Evolutionary conservation across 1,139 yeast species (phyloP), one percentile per base, ranked within the genome.

Genomic region (Debaryomyces subglobosus): DNA sequence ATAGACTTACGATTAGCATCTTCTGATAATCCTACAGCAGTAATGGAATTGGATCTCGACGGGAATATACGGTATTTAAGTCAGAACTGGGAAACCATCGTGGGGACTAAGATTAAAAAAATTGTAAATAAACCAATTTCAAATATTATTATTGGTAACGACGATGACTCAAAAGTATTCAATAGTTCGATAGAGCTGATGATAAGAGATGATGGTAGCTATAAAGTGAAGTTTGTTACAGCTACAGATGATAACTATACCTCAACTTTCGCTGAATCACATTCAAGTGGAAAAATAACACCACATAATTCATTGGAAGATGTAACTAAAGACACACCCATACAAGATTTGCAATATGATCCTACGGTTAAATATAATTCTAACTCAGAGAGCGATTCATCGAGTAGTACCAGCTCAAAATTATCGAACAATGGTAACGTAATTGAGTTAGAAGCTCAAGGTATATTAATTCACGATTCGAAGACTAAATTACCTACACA

Each of bases 371-470:
- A 44, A 12, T 43, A 47, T 25, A 49, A 44, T n/a, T 10, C 10
- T 5, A 29, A 35, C 18, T 39, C 39, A 9, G 39, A 45, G 6
- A 38, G 38, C 13, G 49, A 47, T 37, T 39, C 37, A 27, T 23
- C 39, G 4, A 43, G 46, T 24, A 30, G 30, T 33, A 10, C 25
- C 4, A 38, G 39, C 24, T 46, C 49, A 5, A 43, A 32, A 25
- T 9, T 80, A 12, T 77, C 85, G 0, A 79, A 80, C 32, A 82
- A 83, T 61, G 87, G 87, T 7, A 82, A 78, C 9, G 68, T 79
- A 12, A 78, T 85, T 3, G 95, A 89, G 58, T 70, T 94, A 37
- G 99, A 92, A 64, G 98, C 97, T 0, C 97, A 92, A 61, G 99
- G 99, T 5, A 86, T 94, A n/a, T 67, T 94, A 33, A 86, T 94